Percentiles rank a stretch among this genome's conserved stretches.
Evolutionary conservation across 148 eudicot genomes (phyloP).

Genomic region (Rhododendron kiyosumense): DNA sequence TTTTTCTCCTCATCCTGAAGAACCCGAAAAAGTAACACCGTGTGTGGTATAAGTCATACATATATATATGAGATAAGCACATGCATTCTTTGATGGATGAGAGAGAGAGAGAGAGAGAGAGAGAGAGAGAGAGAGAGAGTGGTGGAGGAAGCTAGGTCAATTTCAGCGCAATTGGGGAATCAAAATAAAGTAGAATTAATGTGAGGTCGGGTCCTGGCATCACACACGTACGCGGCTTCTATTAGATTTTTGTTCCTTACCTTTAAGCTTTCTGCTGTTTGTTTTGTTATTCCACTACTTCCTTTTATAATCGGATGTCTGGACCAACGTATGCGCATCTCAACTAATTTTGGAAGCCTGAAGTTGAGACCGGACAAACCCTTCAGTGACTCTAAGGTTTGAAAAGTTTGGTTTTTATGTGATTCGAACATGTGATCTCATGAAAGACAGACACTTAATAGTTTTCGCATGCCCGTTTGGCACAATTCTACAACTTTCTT

Average conservation of each 20-base stretch:
- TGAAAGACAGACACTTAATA: too few relatives aligned
- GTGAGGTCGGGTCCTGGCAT: conserved; percentile 1
- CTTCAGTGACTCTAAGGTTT: too few relatives aligned
- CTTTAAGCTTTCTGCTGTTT: neutral
- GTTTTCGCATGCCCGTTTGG: too few relatives aligned
- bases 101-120: neutral
- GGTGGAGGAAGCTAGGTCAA: neutral
- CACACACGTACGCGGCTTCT: neutral
- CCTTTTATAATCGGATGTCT: neutral
- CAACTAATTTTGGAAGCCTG: neutral
- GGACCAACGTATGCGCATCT: too few relatives aligned
- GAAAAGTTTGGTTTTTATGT: too few relatives aligned
- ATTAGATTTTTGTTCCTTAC: neutral
- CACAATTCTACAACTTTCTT: neutral
- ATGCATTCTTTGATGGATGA: neutral
- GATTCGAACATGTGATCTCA: too few relatives aligned
- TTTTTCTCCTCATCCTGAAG: neutral
- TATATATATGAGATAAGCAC: neutral
- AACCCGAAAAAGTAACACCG: neutral
- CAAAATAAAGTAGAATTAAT: neutral
- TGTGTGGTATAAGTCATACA: neutral
- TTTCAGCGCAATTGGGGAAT: neutral
- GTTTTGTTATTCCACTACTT: neutral
- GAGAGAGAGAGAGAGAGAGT: neutral
- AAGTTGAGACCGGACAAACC: neutral